Evolutionary conservation across 495 filamentous ascomycete genomes (phyloP), one percentile per base, ranked within the genome.

Genomic region (Annulohypoxylon stygium): DNA sequence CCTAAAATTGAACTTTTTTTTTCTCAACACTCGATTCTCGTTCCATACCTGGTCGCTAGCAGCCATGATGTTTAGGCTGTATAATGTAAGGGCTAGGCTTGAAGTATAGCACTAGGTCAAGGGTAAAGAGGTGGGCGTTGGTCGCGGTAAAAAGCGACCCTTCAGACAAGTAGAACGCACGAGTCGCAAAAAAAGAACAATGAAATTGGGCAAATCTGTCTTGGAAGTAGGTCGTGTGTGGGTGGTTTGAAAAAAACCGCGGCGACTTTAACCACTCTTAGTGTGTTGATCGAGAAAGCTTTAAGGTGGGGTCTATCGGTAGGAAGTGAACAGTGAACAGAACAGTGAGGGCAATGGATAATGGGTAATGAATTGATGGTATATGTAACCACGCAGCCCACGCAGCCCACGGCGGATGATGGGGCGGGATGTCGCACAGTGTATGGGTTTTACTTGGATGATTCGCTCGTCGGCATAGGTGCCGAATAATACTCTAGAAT

Each of bases 241-340:
- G 73, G 77, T 63, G 69, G 68, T 64, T 67, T 60, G 67, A 50
- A 60, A 69, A 75, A 75, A 77, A 73, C 66, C 69, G 71, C 73
- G 66, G 71, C 67, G 71, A 76, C 74, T 78, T 77, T 77, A 76
- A 78, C 72, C 75, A 77, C 67, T 73, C 72, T 77, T 77, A 78
- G 77, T 73, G 61, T 73, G 61, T 73, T 73, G 77, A 75, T 77
- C 53, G 59, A 71, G 68, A 64, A 73, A 65, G 41, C 47, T 63
- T 76, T 54, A 71, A 77, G 73, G 77, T 78, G 77, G 76, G 77
- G 77, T 75, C 47, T 78, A 69, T 75, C 55, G 71, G 73, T 72
- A 75, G 73, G 69, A 72, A 69, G 69, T 60, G 61, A 54, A 30
- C 30, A 30, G 3, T 30, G 30, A 30, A 69, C 69, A 69, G 69